Base-by-base conservation (phyloP, 1,139 yeast genomes). In the Candida sojae region DNA sequence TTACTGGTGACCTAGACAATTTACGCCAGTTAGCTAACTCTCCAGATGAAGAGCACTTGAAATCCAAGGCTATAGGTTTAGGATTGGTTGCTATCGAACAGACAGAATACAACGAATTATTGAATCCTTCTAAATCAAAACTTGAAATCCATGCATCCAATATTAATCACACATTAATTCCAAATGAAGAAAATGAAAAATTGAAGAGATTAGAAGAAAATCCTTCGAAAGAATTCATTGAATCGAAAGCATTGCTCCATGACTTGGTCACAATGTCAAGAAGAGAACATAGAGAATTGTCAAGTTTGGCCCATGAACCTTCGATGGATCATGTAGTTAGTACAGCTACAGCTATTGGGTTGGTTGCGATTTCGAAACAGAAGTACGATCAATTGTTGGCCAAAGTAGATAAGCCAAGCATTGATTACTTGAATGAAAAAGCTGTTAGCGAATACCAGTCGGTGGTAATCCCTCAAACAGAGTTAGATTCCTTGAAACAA, bases 381-480 rank as follows among this genome's bases (percentile, higher is more conserved):
- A 60, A 65, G 39, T 58, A 60, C 48, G 59, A 63, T 2, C 50
- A 54, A 26, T 50, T 68, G 55, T 43, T 56, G 9, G 30, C 52
- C 4, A 51, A 44, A 12, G 33, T 62, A 4, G 60, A 60, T 2
- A 44, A 44, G 21, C 73, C 78, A 6, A 45, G 61, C 2, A 40
- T 60, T 12, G 65, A 71, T 7, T 70, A 69, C 46, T 55, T 80
- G 21, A 56, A 53, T 9, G 61, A 60, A 5, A 66, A 67, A 46
- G 77, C 80, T 1, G 43, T 51, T 1, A 56, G 52, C 17, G 32
- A 40, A 12, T 30, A 47, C n/a, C 33, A 48, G 2, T 60, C 64
- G 33, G 57, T 57, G 7, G 51, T 78, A 3, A 37, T 78, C 42
- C 47, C 60, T 2, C 55, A 47, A 3, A 53, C 53, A 8, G 71